Evolutionary conservation across 1,284 basidiomycete species (phyloP).

Genomic region (Cutaneotrichosporon sp.): DNA sequence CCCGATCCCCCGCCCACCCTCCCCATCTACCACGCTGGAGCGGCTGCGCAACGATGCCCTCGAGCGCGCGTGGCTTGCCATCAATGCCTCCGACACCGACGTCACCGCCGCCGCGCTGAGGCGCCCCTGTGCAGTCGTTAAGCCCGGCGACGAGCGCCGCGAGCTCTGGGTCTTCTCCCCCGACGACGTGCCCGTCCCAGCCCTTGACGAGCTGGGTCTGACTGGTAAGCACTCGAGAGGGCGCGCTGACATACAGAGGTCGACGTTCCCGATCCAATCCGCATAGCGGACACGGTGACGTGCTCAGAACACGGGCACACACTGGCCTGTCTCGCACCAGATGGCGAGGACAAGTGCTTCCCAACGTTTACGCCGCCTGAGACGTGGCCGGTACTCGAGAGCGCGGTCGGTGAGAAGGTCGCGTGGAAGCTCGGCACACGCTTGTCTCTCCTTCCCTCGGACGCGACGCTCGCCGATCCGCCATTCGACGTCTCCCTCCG

Average conservation of each 20-base stretch:
- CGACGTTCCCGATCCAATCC: conserved; percentile 14
- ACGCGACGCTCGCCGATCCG: conserved; percentile 11
- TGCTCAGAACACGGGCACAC: conserved; percentile 20
- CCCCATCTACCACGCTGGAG: neutral
- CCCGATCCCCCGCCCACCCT: neutral
- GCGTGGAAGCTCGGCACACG: conserved; percentile 25
- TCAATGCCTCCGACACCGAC: conserved; percentile 23
- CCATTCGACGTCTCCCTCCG: conserved; percentile 21
- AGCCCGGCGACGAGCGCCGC: conserved; percentile 1
- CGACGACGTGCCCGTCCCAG: neutral
- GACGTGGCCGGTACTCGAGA: conserved; percentile 18
- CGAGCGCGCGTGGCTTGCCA: conserved; percentile 31
- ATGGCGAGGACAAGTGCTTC: conserved; percentile 4
- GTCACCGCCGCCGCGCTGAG: conserved; percentile 8
- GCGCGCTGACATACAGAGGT: conserved; percentile 15
- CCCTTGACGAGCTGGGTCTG: conserved; percentile 8
- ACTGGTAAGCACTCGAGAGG: conserved; percentile 6
- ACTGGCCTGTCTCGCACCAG: conserved; percentile 15
- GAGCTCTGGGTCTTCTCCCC: conserved; percentile 24
- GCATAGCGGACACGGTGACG: conserved; percentile 14
- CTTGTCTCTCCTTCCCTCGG: conserved; percentile 15
- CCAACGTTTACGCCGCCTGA: conserved; percentile 15
- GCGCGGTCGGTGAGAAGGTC: conserved; percentile 26
- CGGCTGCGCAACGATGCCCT: conserved; percentile 27
- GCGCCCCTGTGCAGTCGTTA: conserved; percentile 17